A percentile compares a stretch with the other conserved stretches of the same genome.
These are phyloP conservation scores for Cudoniella acicularis DNA, from an alignment of 495 filamentous ascomycete species.

Conservation along the genomic window DNA sequence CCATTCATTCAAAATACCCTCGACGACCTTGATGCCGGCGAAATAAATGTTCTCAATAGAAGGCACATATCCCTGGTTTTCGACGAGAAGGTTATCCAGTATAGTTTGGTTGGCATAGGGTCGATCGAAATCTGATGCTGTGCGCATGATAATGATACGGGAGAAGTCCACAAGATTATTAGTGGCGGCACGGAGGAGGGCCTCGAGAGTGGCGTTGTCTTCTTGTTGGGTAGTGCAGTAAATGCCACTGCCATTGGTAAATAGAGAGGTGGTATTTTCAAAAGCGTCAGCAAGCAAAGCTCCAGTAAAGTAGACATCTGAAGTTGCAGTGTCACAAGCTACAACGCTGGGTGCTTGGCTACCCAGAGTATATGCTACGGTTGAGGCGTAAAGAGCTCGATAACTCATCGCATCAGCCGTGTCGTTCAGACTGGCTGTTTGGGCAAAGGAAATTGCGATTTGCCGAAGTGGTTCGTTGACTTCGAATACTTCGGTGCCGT, in stretches of 20 bases:
- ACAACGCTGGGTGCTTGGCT: slow-evolving; percentile 50
- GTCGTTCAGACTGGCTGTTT: slow-evolving; percentile 52
- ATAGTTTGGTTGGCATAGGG: slow-evolving; percentile 53
- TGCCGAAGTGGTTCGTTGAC: slow-evolving; percentile 57
- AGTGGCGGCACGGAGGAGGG: slow-evolving; percentile 55
- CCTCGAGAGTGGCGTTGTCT: slow-evolving; percentile 70
- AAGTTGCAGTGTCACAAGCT: slow-evolving; percentile 65
- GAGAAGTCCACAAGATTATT: slow-evolving; percentile 58
- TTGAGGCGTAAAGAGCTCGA: slow-evolving; percentile 49
- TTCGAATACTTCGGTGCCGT: slow-evolving; percentile 75
- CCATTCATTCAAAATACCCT: slow-evolving; percentile 63
- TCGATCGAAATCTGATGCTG: slow-evolving; percentile 69
- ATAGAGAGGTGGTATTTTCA: slow-evolving; percentile 57
- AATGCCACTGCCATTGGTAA: slow-evolving; percentile 63
- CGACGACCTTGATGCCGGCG: slow-evolving; percentile 62
- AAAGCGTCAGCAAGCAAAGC: slow-evolving; percentile 57
- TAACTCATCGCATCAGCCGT: slow-evolving; percentile 49
- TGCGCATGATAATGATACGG: slow-evolving; percentile 70
- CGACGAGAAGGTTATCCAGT: slow-evolving; percentile 53
- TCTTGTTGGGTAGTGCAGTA: slow-evolving; percentile 75
- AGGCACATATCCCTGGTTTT: slow-evolving; percentile 56
- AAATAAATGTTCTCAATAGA: slow-evolving; percentile 64
- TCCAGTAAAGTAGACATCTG: slow-evolving; percentile 71
- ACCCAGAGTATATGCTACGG: slow-evolving; percentile 45
- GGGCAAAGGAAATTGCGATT: slow-evolving; percentile 52